Conservation (phyloP, 192 early-diverging fungal species). For the Gamsiella multidivaricata region DNA sequence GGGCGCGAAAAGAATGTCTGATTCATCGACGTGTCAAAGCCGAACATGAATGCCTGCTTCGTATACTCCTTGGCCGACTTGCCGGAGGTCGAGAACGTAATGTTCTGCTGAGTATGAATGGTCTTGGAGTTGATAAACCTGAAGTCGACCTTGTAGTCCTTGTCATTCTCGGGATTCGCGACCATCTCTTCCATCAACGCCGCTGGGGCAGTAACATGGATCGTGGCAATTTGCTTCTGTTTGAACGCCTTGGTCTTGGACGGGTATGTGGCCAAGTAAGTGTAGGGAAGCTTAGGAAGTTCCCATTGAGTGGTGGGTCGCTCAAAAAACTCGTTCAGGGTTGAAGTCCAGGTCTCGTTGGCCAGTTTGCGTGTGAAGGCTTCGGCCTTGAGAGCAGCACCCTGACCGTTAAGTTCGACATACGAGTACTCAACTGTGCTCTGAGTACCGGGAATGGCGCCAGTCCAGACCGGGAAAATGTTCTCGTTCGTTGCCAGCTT, state of each 20-base stretch:
- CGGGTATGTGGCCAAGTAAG: constrained; percentile 56
- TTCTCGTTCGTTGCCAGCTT: constrained; percentile 5
- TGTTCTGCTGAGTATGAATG: constrained; percentile 29
- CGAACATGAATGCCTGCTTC: constrained; percentile 57
- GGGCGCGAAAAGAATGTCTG: constrained; percentile 42
- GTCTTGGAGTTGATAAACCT: constrained; percentile 53
- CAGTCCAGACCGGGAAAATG: constrained; percentile 29
- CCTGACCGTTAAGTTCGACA: constrained; percentile 13
- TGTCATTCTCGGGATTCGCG: constrained; percentile 26
- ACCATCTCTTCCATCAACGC: constrained; percentile 39
- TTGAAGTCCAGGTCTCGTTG: constrained; percentile 5
- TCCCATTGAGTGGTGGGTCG: constrained; percentile 52
- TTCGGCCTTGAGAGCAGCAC: constrained; percentile 16
- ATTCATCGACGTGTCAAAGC: constrained; percentile 40
- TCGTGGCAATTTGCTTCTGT: constrained; percentile 59
- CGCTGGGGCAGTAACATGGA: constrained; percentile 47
- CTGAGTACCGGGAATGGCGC: constrained; percentile 11
- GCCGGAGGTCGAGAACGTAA: constrained; percentile 51
- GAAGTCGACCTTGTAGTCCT: constrained; percentile 40
- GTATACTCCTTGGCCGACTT: constrained; percentile 56
- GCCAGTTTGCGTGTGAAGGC: constrained; percentile 17
- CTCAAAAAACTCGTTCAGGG: constrained; percentile 62
- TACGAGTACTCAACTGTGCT: constrained; percentile 21
- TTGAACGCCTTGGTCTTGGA: constrained; percentile 54
- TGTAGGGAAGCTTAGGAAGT: constrained; percentile 57